Evolutionary conservation across 371 early-diverging fungal species (phyloP).

Genomic region (Mortierella sp.): DNA sequence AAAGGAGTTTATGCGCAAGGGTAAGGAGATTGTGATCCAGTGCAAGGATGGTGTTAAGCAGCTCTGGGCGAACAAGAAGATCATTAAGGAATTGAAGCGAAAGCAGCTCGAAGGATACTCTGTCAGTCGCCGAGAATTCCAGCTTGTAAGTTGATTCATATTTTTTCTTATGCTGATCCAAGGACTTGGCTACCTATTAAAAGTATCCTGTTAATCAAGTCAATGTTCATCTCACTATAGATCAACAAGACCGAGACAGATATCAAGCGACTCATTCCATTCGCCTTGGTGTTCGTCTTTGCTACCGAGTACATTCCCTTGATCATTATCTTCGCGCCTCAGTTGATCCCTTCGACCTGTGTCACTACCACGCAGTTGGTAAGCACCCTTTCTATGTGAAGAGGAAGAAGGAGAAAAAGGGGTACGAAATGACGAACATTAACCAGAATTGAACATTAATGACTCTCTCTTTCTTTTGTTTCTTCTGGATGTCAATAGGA

Average conservation of each 20-base stretch:
- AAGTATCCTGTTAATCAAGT: too few species aligned
- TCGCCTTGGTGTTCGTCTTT: constrained; percentile 63
- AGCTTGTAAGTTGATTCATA: constrained; percentile 52
- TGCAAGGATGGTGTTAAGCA: constrained; percentile 71
- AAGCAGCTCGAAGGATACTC: constrained; percentile 55
- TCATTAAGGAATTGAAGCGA: constrained; percentile 42
- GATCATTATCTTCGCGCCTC: constrained; percentile 67
- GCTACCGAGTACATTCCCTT: constrained; percentile 76
- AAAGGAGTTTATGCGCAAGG: constrained; percentile 37
- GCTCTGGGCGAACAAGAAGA: constrained; percentile 65
- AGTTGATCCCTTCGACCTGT: constrained; percentile 72
- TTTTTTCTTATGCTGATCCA: background rate
- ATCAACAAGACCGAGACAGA: constrained; percentile 62
- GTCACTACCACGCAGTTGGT: constrained; percentile 67
- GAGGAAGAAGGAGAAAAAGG: too few species aligned
- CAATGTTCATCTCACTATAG: constrained; percentile 45
- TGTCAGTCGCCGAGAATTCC: constrained; percentile 63
- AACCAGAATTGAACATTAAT: background rate
- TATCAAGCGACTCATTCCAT: constrained; percentile 68
- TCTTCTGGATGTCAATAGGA: constrained; percentile 45
- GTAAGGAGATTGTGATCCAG: constrained; percentile 52
- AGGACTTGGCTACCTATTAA: constrained; percentile 9
- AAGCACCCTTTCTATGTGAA: constrained; percentile 28
- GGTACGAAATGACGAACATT: background rate
- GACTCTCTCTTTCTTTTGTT: background rate